Base-by-base conservation (phyloP, 2,329 filamentous ascomycete genomes). In the Trichoderma asperellum region DNA sequence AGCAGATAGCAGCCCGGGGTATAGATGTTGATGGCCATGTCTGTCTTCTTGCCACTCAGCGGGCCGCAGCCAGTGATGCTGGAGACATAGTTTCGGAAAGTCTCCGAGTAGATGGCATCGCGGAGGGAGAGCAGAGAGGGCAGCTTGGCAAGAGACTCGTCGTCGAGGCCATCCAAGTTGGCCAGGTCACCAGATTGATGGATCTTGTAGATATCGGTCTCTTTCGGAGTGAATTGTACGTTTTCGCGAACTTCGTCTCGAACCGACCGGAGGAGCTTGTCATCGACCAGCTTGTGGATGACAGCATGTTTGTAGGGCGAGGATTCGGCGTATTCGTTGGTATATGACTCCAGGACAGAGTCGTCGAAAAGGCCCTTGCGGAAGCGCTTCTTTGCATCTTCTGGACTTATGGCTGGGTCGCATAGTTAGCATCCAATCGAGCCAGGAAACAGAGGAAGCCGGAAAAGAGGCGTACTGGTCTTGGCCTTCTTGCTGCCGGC, bases 201-300 rank as follows among this genome's bases (percentile, higher is more conserved):
- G 77, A 99, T 98, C 82, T 96, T 97, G 87, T 99, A 99, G 75
- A 99, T 99, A 80, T 99, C 96, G 59, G 96, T 99, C 81, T 99
- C 96, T 81, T 99, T 99, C 75, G 94, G 94, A 14, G 96, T 97
- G 83, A 99, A 99, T 74, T 92, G 90, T 74, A 99, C 92, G 77
- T 97, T 94, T 74, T 91, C 86, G 80, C 91, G 91, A 80, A 98
- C 95, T 83, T 99, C 96, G 76, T 87, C 83, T 77, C 96, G 94
- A 70, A 99, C 96, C 68, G 88, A 86, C 76, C 94, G 94, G 58
- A 99, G 88, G 21, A 99, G 89, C 59, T 84, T 80, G 75, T 95
- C 91, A 80, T 96, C 85, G 78, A 98, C 91, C 55, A 99, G 84
- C 66, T 88, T 84, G 74, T 89, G 86, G 77, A 99, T 97, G 63